Conservation (phyloP, 2,329 filamentous ascomycete species). For the Periconia sp. region DNA sequence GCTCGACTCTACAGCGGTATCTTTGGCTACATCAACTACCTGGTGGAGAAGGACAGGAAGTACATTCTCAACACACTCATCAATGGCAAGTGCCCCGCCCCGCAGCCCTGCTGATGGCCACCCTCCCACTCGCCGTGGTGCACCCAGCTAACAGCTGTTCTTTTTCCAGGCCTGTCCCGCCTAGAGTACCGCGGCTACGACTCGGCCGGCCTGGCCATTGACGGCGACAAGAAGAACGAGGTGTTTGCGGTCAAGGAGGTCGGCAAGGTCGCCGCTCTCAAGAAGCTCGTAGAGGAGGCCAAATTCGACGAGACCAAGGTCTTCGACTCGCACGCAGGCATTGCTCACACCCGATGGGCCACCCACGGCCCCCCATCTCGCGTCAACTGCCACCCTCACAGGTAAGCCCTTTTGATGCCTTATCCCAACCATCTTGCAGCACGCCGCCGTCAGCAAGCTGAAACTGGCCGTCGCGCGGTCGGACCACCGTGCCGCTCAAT, state of each 20-base stretch:
- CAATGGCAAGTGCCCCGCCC: conserved; percentile 71
- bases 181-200: conserved; percentile 99
- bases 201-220: conserved; percentile 92
- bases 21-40: conserved; percentile 99
- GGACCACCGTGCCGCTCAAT: conserved; percentile 13
- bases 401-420: conserved; percentile 68
- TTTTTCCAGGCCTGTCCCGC: conserved; percentile 76
- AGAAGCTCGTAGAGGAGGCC: conserved; percentile 84
- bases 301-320: conserved; percentile 87
- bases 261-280: conserved; percentile 97
- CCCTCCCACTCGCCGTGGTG: conserved; percentile 9
- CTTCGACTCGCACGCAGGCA: conserved; percentile 97
- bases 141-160: conserved; percentile 30
- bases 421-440: conserved; percentile 3
- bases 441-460: conserved; percentile 17
- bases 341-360: conserved; percentile 98
- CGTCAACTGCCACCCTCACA: conserved; percentile 96
- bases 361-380: conserved; percentile 95
- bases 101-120: conserved; percentile 8
- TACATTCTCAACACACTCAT: conserved; percentile 95
- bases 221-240: conserved; percentile 99
- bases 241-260: conserved; percentile 98
- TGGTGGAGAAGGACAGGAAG: conserved; percentile 98
- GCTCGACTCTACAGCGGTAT: conserved; percentile 70
- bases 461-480: conserved; percentile 13